Evolutionary conservation across 768 basidiomycete species (phyloP), one percentile per base, ranked within the genome.

Genomic region (Mycena haematopus): DNA sequence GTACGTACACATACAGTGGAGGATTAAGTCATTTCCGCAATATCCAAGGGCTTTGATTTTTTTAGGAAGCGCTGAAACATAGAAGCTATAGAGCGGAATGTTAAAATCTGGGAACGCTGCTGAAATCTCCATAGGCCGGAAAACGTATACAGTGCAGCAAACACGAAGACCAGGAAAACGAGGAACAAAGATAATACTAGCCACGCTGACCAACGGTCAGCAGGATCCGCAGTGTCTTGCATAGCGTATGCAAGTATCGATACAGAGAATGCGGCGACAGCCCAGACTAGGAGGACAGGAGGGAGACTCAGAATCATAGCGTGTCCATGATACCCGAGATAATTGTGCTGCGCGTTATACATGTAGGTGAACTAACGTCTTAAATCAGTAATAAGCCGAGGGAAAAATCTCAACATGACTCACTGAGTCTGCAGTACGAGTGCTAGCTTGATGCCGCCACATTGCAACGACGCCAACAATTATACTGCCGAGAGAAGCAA

Each of bases 391-490:
- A 58, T n/a, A 44, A n/a, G n/a, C n/a, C 22, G 40, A 50, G 19
- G 24, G 22, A 17, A 15, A 31, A 53, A 17, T 21, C 33, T 40
- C 19, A 29, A 24, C 10, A 14, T 11, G 25, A 65, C 78, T 27
- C 56, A 82, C 82, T 31, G 82, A 84, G 55, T 82, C 78, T 6
- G 74, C 72, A 11, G 77, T 77, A 25, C 76, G 73, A 10, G 77
- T 77, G 58, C 83, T 82, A 13, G 78, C 75, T 66, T 84, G 84
- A 66, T 85, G 84, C 57, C 78, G 74, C 84, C 85, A 86, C 21
- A 85, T 82, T 44, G 80, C 83, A 66, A 85, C 86, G 1, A 84
- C 83, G 6, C 83, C 85, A 14, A 81, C 76, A 15, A 84, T 82
- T 57, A 85, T 82, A 63, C 84, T 85, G 6, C 83, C 82, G n/a